Base-by-base conservation (phyloP, 2,329 filamentous ascomycete genomes). In the Coniochaeta prunicola region DNA sequence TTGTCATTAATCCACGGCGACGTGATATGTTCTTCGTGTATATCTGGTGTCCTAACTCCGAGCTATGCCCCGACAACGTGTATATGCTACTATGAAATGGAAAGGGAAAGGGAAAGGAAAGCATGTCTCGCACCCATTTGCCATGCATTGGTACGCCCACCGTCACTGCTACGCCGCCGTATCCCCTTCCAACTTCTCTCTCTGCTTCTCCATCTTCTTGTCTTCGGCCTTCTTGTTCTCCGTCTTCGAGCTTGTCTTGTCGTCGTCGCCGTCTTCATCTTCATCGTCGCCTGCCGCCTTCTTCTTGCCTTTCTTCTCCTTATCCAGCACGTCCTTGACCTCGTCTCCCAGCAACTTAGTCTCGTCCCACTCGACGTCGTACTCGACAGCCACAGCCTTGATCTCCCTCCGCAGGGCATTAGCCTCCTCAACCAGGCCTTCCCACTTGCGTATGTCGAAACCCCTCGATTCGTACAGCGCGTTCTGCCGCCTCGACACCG, bases 301-400 rank as follows among this genome's bases (percentile, higher is more conserved):
- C 10, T 71, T 69, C 38, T 69, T 70, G 33, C 71, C 71, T 59
- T 73, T 72, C 40, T 71, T 73, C 62, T 76, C 73, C 61, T 80
- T 74, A 61, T 83, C 81, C 33, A 87, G 69, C 17, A 79, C 79
- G 64, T 84, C 75, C 70, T 79, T 80, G 0, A 86, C 80, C 33
- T 88, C 81, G 65, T 88, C 84, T n/a, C 83, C 85, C 57, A 93
- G 84, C 64, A 96, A 90, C 62, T 77, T 77, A 61, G 79, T 81
- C 75, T 94, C 91, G 66, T 96, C 84, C 90, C 91, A 96, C 57
- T 93, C 90, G 8, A 92, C 90, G 65, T 96, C 91, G 70, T 96
- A 96, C 73, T 96, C 91, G 34, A 86, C 83, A 0, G 92, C 91
- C 9, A 96, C 83, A 17, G 81, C 80, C 73, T 88, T 89, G 71